These are phyloP conservation scores for Candida caryicola DNA, from an alignment of 805 yeast genomes.

Conservation along the genomic window DNA sequence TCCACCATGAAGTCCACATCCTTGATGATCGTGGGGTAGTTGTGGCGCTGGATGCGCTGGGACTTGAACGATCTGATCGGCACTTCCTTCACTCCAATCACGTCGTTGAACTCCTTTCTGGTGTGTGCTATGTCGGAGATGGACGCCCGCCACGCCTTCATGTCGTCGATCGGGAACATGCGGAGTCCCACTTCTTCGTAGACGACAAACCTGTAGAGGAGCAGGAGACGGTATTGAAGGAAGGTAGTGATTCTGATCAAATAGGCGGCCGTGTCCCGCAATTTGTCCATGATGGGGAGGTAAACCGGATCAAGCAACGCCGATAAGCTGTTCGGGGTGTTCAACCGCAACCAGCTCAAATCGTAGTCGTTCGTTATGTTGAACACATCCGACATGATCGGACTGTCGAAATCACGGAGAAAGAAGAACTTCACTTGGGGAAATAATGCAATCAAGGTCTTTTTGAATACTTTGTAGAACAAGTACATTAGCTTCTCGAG, in stretches of 20 bases:
- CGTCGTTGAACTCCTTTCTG: slow-evolving; percentile 20
- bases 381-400: slow-evolving; percentile 38
- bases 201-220: slow-evolving; percentile 30
- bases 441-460: slow-evolving; percentile 30
- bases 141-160: slow-evolving; percentile 26
- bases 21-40: slow-evolving; percentile 8
- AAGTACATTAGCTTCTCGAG: slow-evolving; percentile 31
- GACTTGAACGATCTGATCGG: slow-evolving; percentile 15
- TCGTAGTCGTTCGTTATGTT: slow-evolving; percentile 21
- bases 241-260: slow-evolving; percentile 30
- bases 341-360: slow-evolving; percentile 20
- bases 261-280: slow-evolving; percentile 26
- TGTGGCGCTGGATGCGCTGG: slow-evolving; percentile 6
- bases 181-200: slow-evolving; percentile 16
- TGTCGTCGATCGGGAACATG: slow-evolving; percentile 16
- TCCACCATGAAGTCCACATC: not conserved
- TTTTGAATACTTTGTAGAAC: slow-evolving; percentile 32
- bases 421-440: slow-evolving; percentile 43
- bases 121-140: slow-evolving; percentile 23
- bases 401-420: slow-evolving; percentile 39
- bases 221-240: slow-evolving; percentile 24
- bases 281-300: slow-evolving; percentile 9
- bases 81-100: slow-evolving; percentile 22
- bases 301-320: slow-evolving; percentile 10
- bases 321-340: slow-evolving; percentile 9